Evolutionary conservation across 2,329 filamentous ascomycete species (phyloP).

Genomic region (Microcyclosporella mali): DNA sequence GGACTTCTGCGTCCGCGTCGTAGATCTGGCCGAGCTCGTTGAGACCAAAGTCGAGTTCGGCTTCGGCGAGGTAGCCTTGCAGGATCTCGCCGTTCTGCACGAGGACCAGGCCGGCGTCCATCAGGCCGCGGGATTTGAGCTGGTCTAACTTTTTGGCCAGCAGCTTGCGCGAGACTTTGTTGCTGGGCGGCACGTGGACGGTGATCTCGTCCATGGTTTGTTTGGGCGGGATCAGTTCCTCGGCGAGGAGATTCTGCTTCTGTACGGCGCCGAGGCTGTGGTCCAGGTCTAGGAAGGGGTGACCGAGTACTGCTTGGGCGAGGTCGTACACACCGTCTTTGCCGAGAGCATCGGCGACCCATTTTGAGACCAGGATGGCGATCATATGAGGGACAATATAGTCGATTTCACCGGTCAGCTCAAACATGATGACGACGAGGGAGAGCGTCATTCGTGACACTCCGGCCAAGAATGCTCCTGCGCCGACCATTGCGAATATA

Average conservation of each 20-base stretch:
- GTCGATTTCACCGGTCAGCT: conserved; percentile 53
- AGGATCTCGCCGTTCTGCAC: conserved; percentile 45
- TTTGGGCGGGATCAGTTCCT: conserved; percentile 47
- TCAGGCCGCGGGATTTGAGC: conserved; percentile 46
- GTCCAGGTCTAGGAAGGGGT: conserved; percentile 54
- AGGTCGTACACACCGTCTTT: conserved; percentile 53
- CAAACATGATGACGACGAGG: conserved; percentile 57
- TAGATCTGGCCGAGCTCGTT: conserved; percentile 33
- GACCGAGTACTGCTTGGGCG: conserved; percentile 53
- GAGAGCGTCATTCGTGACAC: conserved; percentile 55
- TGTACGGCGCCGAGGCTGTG: conserved; percentile 41
- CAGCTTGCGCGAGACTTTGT: conserved; percentile 38
- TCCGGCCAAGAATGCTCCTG: conserved; percentile 53
- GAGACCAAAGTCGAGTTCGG: conserved; percentile 49
- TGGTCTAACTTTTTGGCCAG: conserved; percentile 43
- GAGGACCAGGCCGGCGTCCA: conserved; percentile 54
- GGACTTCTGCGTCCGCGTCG: conserved; percentile 29
- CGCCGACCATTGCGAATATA: conserved; percentile 57
- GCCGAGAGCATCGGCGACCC: conserved; percentile 51
- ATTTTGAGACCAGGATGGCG: conserved; percentile 55
- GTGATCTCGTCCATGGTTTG: conserved; percentile 54
- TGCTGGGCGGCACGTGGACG: conserved; percentile 40
- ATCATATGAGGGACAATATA: conserved; percentile 53
- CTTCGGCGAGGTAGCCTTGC: conserved; percentile 51
- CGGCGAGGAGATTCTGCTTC: conserved; percentile 34